These are phyloP conservation scores for Aspergillus phoenicis DNA, from an alignment of 2,329 filamentous ascomycete species.

Conservation along the genomic window DNA sequence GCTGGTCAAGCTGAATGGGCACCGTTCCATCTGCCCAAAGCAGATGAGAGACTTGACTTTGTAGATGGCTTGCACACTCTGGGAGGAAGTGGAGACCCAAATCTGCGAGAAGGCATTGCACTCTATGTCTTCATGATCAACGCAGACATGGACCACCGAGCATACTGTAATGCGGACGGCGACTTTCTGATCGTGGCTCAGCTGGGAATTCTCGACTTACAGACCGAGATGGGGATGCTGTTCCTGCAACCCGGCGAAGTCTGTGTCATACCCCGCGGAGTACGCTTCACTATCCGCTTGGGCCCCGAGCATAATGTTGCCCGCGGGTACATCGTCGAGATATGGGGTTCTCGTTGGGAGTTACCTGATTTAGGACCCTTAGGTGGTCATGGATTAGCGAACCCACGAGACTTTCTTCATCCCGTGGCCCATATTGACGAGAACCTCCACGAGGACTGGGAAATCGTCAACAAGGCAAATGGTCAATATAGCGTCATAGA, in stretches of 20 bases:
- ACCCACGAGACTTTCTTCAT: constrained; percentile 63
- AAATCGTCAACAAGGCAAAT: constrained; percentile 61
- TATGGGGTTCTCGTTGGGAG: constrained; percentile 63
- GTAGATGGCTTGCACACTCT: constrained; percentile 57
- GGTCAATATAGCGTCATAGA: constrained; percentile 59
- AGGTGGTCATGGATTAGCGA: constrained; percentile 66
- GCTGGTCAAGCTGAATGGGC: constrained; percentile 60
- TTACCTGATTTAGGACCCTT: constrained; percentile 66
- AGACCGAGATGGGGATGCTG: constrained; percentile 64
- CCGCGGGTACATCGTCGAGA: constrained; percentile 64
- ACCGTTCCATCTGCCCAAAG: constrained; percentile 54
- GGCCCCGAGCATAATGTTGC: constrained; percentile 55
- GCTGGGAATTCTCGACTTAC: constrained; percentile 63
- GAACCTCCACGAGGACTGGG: constrained; percentile 55
- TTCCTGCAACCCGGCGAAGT: constrained; percentile 66
- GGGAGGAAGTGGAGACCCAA: constrained; percentile 57
- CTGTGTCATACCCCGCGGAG: constrained; percentile 62
- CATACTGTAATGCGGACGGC: constrained; percentile 63
- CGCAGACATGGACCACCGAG: constrained; percentile 55
- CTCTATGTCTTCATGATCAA: constrained; percentile 59
- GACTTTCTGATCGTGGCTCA: constrained; percentile 66
- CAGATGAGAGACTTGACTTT: constrained; percentile 55
- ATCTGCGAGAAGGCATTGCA: constrained; percentile 54
- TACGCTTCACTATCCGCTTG: constrained; percentile 59
- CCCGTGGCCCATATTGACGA: constrained; percentile 61